These are phyloP conservation scores for Effrenium voratum DNA, from an alignment of 73 alveolate genomes.

Conservation along the genomic window DNA sequence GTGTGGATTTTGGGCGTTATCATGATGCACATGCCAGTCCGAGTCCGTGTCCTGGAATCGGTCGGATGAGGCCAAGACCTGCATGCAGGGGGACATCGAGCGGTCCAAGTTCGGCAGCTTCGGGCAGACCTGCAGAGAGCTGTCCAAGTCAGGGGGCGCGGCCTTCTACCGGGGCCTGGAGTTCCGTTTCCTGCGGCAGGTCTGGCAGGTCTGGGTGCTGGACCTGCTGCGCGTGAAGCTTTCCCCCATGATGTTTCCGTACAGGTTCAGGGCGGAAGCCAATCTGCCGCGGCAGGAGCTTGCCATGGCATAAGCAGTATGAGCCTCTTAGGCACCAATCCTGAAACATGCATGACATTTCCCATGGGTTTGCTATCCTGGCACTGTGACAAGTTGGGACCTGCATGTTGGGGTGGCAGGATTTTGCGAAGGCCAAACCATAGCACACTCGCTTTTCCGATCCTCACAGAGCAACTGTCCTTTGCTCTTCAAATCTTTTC, in stretches of 20 bases:
- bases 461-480: no score
- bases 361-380: no score
- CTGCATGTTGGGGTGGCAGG: no score
- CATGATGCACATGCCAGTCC: no score
- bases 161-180: constrained; percentile 66
- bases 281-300: constrained; percentile 30
- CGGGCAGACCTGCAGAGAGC: constrained; percentile 28
- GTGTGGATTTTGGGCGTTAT: no score
- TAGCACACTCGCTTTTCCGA: no score
- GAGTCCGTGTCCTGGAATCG: no score
- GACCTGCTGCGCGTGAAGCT: constrained; percentile 71
- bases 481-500: no score
- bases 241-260: constrained; percentile 50
- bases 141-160: constrained; percentile 38
- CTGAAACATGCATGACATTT: no score
- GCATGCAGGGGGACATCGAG: constrained; percentile 70
- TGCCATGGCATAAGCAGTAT: constrained; percentile 36
- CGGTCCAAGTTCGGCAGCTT: constrained; percentile 49
- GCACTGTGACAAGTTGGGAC: no score
- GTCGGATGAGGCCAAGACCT: constrained; percentile 66
- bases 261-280: constrained; percentile 61
- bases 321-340: no score
- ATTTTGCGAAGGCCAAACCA: no score
- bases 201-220: constrained; percentile 68
- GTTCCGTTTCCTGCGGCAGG: constrained; percentile 63